A percentile compares a stretch with the other conserved stretches of the same genome.
phyloP scores from a whole-genome alignment of 495 filamentous ascomycete genomes.

The Penicillium daleae region DNA sequence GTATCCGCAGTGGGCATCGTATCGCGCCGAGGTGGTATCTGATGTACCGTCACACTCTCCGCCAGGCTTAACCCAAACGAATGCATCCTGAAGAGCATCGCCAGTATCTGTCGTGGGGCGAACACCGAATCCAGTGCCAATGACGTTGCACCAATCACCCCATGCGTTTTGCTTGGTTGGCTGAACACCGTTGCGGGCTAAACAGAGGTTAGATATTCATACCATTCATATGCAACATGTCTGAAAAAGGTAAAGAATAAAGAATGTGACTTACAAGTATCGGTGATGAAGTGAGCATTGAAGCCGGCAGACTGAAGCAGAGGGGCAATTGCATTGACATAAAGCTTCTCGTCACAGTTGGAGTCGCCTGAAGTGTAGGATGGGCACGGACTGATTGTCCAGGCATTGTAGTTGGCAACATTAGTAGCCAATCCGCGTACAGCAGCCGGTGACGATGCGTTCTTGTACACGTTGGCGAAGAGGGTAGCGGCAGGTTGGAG shows the following conservation, averaged over 20 bases:
- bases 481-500: slow-evolving; percentile 70
- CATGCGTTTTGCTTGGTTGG: slow-evolving; percentile 64
- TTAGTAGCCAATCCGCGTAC: slow-evolving; percentile 79
- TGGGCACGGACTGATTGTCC: slow-evolving; percentile 47
- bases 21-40: slow-evolving; percentile 62
- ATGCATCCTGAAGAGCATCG: slow-evolving; percentile 66
- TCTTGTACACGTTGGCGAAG: slow-evolving; percentile 68
- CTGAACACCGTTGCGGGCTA: slow-evolving; percentile 67
- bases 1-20: slow-evolving; percentile 73
- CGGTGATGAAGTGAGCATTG: slow-evolving; percentile 75
- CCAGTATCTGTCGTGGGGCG: slow-evolving; percentile 68
- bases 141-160: slow-evolving; percentile 88
- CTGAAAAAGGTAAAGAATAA: neutral
- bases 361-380: slow-evolving; percentile 47
- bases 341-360: slow-evolving; percentile 72
- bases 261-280: slow-evolving; percentile 46
- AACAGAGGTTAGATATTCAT: neutral
- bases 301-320: slow-evolving; percentile 64
- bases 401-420: slow-evolving; percentile 78
- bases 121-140: slow-evolving; percentile 73
- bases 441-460: slow-evolving; percentile 63
- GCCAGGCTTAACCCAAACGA: slow-evolving; percentile 86
- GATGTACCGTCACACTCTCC: slow-evolving; percentile 81
- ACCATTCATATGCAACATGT: neutral
- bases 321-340: slow-evolving; percentile 68